Percentiles rank a stretch among this genome's conserved stretches.
Conservation (phyloP, 2,329 filamentous ascomycete genomes). For the Botryotinia narcissicola region DNA sequence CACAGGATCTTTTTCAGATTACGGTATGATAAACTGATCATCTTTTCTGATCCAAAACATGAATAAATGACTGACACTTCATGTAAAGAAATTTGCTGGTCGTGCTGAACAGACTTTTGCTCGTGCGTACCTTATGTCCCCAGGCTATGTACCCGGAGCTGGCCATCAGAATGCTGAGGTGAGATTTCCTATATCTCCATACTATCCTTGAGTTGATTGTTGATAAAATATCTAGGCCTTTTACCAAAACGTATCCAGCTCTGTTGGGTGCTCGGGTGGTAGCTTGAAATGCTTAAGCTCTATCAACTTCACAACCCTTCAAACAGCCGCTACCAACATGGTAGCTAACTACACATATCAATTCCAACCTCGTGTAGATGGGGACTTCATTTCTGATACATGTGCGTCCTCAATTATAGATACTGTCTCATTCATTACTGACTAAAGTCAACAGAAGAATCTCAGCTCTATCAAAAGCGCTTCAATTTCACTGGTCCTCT, state of each 20-base stretch:
- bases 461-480: conserved; percentile 40
- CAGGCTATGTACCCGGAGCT: conserved; percentile 38
- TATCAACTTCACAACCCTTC: conserved; percentile 37
- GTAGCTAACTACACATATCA: conserved; percentile 37
- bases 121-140: conserved; percentile 39
- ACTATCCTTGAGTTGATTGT: neutral
- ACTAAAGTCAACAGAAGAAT: conserved; percentile 34
- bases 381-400: conserved; percentile 40
- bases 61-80: neutral
- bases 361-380: conserved; percentile 41
- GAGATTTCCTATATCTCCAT: neutral
- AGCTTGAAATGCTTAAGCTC: conserved; percentile 37
- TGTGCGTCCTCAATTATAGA: neutral
- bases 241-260: conserved; percentile 39
- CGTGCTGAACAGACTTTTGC: conserved; percentile 37
- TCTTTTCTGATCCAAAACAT: too few species aligned
- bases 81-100: conserved; percentile 36
- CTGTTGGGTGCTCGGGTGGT: conserved; percentile 38
- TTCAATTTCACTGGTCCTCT: conserved; percentile 41
- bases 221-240: conserved; percentile 23
- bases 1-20: conserved; percentile 40
- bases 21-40: conserved; percentile 22
- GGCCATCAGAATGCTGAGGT: neutral
- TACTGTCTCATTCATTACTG: neutral
- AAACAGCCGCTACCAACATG: conserved; percentile 33